Evolutionary conservation across 768 basidiomycete genomes (phyloP), one percentile per base, ranked within the genome.

Genomic region (Serendipita indica): DNA sequence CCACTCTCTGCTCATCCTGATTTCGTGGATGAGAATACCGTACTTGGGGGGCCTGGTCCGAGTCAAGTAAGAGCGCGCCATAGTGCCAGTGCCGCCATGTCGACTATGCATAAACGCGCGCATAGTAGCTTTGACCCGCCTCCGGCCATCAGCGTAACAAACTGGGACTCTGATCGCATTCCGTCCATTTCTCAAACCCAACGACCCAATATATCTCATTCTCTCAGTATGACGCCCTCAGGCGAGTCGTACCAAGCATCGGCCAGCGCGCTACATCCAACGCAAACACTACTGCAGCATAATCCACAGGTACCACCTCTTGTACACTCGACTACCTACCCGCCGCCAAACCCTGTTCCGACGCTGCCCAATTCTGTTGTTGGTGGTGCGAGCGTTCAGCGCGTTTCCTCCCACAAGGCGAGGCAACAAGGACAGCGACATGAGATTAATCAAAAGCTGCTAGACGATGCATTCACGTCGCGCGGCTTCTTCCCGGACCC

Each of bases 391-490:
- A 7, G 18, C 41, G 5, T n/a, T n/a, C n/a, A 6, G 18, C 7
- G 27, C 41, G 18, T n/a, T 25, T 6, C 27, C 41, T 43, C 27
- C 41, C 7, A 18, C 41, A 43, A 43, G n/a, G 41, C 27, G 18
- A 54, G 32, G 2, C 49, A 54, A 28, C 49, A 54, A 54, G 49
- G 49, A 25, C 49, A 54, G 30, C 49, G 49, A 12, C 22, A 54
- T 18, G 49, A 54, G 3, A 28, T 54, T 16, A 33, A 54, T 28
- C 22, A 54, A 18, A 28, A 1, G n/a, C 22, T 28, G 49, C 30
- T 54, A 16, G 22, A n/a, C 3, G 32, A 54, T 20, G 49, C 49
- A 30, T 54, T 54, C n/a, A 28, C 32, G 1, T 10, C 49, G 1
- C 4, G 30, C 3, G 4, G 22, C 3, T 16, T 22, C 32, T 33